phyloP scores from a whole-genome alignment of 1,139 yeast species.

The Diutina pseudorugosa region DNA sequence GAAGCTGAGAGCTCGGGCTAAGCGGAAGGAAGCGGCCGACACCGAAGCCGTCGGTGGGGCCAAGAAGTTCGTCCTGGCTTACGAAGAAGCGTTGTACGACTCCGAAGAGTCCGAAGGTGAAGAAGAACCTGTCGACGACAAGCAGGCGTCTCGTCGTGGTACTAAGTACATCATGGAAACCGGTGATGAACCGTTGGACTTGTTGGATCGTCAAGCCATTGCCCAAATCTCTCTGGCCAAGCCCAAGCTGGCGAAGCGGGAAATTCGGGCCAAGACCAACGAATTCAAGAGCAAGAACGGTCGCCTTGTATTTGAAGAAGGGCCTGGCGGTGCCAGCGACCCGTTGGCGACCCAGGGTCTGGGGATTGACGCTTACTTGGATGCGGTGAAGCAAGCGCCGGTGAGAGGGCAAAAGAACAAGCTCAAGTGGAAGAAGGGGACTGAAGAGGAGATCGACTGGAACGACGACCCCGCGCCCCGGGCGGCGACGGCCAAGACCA shows the following conservation, averaged over 20 bases:
- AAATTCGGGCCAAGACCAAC: conserved; percentile 17
- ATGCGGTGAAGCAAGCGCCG: conserved; percentile 88
- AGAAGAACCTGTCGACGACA: conserved; percentile 14
- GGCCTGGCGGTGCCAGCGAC: conserved; percentile 10
- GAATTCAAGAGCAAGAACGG: conserved; percentile 29
- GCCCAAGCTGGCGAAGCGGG: conserved; percentile 40
- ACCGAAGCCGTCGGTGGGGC: conserved; percentile 15
- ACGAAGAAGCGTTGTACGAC: conserved; percentile 66
- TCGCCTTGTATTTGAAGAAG: conserved; percentile 31
- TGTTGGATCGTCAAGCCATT: conserved; percentile 72
- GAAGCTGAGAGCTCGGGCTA: conserved; percentile 74
- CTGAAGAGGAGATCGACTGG: conserved; percentile 37
- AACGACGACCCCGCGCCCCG: conserved; percentile 27
- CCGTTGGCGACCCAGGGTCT: conserved; percentile 36
- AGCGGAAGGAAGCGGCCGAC: conserved; percentile 42
- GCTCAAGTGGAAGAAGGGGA: conserved; percentile 62
- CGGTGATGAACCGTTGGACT: conserved; percentile 76
- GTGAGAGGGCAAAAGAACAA: conserved; percentile 85
- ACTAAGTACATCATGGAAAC: conserved; percentile 66
- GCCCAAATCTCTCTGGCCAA: conserved; percentile 81
- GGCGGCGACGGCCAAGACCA: conserved; percentile 11
- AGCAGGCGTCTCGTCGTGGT: conserved; percentile 12
- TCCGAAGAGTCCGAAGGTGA: conserved; percentile 34
- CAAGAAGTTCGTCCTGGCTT: conserved; percentile 63
- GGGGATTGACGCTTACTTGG: conserved; percentile 84